Base-by-base conservation (phyloP, 2,329 filamentous ascomycete genomes). In the Paracamarosporium sp. region DNA sequence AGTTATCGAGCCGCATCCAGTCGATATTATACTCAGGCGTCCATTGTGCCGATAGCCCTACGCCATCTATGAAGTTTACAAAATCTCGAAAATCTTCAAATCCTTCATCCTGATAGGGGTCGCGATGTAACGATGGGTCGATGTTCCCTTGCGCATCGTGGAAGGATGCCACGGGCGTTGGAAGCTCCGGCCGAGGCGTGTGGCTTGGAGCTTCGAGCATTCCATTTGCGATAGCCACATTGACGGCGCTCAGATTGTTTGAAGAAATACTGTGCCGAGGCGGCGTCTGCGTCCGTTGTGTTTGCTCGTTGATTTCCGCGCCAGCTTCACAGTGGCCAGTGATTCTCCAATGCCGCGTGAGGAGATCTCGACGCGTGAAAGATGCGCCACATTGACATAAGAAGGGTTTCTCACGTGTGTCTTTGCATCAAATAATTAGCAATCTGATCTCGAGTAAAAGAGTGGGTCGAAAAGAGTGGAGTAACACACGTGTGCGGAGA, bases 1-100 rank as follows among this genome's bases (percentile, higher is more conserved):
- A 62, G 11, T 66, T 62, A 27, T 61, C 61, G 24, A 65, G 43
- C 20, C 63, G 65, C 54, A 70, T 55, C 65, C 68, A 71, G 36
- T 72, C 68, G 11, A 70, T 64, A n/a, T 68, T 60, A 51, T 70
- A 71, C 46, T 72, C 67, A 8, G 69, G 69, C 6, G 69, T 71
- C 68, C 69, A 72, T 46, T 71, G 69, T 0, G 69, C 69, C 15
- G 67, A 71, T 13, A 69, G 57, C 3, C 69, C 69, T 11, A 72
- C 69, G n/a, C 69, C 67, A 56, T 72, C 69, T 40, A 72, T 72
- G 55, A 72, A 72, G 45, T 72, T 72, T 20, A 70, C 68, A 36
- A 72, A 72, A 36, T 71, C 69, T 27, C 69, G 67, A 40, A 72
- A 72, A 22, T 72, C 69, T 25, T 72, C 68, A 30, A 71, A 59